These are phyloP conservation scores for Russula ochroleuca DNA, from an alignment of 768 basidiomycete species.

Conservation along the genomic window DNA sequence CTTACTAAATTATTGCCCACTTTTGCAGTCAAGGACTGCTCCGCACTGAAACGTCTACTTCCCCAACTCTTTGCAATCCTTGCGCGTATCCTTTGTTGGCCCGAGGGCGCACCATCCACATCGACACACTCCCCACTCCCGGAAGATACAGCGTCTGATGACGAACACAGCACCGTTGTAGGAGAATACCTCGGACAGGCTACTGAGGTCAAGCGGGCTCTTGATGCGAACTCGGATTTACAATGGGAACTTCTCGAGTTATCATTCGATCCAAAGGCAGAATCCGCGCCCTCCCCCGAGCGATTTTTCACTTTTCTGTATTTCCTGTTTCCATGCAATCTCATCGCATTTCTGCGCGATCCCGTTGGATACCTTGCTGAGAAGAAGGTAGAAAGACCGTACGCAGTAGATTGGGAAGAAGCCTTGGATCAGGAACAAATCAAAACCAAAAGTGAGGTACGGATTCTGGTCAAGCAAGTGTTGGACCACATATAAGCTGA, in stretches of 20 bases:
- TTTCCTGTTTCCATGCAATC: slow-evolving; percentile 88
- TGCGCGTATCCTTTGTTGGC: slow-evolving; percentile 73
- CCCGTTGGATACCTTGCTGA: slow-evolving; percentile 62
- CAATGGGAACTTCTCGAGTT: slow-evolving; percentile 64
- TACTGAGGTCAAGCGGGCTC: slow-evolving; percentile 16
- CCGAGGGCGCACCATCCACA: slow-evolving; percentile 42
- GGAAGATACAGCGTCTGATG: slow-evolving; percentile 16
- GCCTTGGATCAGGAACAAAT: slow-evolving; percentile 66
- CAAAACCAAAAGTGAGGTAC: slow-evolving; percentile 66
- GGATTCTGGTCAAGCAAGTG: slow-evolving; percentile 21
- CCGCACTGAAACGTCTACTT: slow-evolving; percentile 53
- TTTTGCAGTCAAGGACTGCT: slow-evolving; percentile 59
- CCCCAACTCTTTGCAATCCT: slow-evolving; percentile 65
- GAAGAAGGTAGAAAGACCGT: slow-evolving; percentile 51
- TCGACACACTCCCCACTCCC: slow-evolving; percentile 16
- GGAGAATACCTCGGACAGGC: slow-evolving; percentile 13
- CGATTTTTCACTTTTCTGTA: slow-evolving; percentile 77
- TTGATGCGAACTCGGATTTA: slow-evolving; percentile 48
- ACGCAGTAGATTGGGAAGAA: slow-evolving; percentile 65
- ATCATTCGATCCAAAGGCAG: slow-evolving; percentile 50
- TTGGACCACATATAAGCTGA: background rate
- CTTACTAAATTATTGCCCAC: slow-evolving; percentile 71
- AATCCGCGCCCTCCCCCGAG: slow-evolving; percentile 55
- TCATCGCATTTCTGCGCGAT: slow-evolving; percentile 69
- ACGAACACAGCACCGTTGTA: slow-evolving; percentile 6